phyloP scores from a whole-genome alignment of 2,329 filamentous ascomycete species.

The Neonectria magnoliae region DNA sequence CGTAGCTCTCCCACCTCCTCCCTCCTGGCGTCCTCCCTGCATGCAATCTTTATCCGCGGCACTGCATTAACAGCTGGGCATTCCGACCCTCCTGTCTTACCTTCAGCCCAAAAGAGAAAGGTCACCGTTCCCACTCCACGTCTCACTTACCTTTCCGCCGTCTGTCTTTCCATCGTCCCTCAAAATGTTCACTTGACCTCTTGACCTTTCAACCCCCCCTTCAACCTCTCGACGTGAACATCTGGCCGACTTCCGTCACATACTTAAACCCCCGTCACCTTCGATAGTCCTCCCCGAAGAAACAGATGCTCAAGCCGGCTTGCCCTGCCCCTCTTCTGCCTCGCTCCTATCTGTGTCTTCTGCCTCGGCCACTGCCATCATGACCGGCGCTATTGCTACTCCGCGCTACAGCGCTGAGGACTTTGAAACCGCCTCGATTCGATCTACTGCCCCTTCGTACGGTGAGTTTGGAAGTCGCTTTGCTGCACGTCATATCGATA shows the following conservation, averaged over 20 bases:
- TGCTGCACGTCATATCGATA: constrained; percentile 6
- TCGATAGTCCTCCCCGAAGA: constrained; percentile 29
- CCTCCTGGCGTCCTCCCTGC: constrained; percentile 33
- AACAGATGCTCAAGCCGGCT: constrained; percentile 39
- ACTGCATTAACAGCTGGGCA: constrained; percentile 39
- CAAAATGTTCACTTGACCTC: constrained; percentile 28
- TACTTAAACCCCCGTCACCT: constrained; percentile 25
- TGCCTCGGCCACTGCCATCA: constrained; percentile 36
- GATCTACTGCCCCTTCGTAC: constrained; percentile 75
- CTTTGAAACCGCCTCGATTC: constrained; percentile 74
- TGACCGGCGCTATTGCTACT: constrained; percentile 45
- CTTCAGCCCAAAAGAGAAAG: constrained; percentile 30
- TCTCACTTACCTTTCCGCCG: constrained; percentile 34
- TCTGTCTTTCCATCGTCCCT: constrained; percentile 24
- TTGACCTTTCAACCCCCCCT: not conserved
- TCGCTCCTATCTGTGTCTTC: constrained; percentile 28
- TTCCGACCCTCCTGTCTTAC: constrained; percentile 43
- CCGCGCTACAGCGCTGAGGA: constrained; percentile 60
- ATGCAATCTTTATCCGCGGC: constrained; percentile 41
- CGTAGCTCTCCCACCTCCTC: constrained; percentile 14
- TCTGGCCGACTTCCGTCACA: constrained; percentile 1
- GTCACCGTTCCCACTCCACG: constrained; percentile 33
- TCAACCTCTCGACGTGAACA: constrained; percentile 11
- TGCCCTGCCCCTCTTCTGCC: constrained; percentile 33
- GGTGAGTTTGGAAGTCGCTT: constrained; percentile 54